A percentile compares a stretch with the other conserved stretches of the same genome.
Conservation (phyloP, 345 rosid genomes). For the Moricandia arvensis region DNA sequence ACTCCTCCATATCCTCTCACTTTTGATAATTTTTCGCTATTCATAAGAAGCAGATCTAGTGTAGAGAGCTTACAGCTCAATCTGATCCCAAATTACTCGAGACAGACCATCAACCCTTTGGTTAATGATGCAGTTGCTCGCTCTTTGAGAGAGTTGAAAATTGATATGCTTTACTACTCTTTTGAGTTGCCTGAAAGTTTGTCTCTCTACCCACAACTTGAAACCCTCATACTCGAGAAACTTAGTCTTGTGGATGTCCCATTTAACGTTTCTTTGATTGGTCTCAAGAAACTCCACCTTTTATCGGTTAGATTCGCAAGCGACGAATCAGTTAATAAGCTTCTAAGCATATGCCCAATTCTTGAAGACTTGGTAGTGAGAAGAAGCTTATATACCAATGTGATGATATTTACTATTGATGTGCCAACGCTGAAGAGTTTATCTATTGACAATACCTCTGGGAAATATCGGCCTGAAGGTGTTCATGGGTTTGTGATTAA, state of each 20-base stretch:
- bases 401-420: too few relatives aligned
- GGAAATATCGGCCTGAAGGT: background rate
- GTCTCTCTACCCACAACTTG: background rate
- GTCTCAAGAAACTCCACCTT: constrained; percentile 17
- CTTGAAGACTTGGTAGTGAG: constrained; percentile 24
- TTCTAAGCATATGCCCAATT: background rate
- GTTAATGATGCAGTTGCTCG: background rate
- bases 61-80: background rate
- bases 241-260: constrained; percentile 15
- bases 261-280: background rate
- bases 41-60: background rate
- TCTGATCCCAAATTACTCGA: background rate
- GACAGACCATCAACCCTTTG: background rate
- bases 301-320: background rate
- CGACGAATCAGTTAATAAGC: constrained; percentile 3
- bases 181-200: background rate
- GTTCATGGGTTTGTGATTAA: too few relatives aligned
- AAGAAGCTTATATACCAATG: background rate
- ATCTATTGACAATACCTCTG: background rate
- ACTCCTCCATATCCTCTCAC: background rate
- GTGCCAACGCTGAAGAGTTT: too few relatives aligned
- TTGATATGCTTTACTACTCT: background rate
- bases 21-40: background rate
- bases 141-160: constrained; percentile 10
- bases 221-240: background rate